Evolutionary conservation across 371 early-diverging fungal species (phyloP).

Genomic region (Mycotypha africana): DNA sequence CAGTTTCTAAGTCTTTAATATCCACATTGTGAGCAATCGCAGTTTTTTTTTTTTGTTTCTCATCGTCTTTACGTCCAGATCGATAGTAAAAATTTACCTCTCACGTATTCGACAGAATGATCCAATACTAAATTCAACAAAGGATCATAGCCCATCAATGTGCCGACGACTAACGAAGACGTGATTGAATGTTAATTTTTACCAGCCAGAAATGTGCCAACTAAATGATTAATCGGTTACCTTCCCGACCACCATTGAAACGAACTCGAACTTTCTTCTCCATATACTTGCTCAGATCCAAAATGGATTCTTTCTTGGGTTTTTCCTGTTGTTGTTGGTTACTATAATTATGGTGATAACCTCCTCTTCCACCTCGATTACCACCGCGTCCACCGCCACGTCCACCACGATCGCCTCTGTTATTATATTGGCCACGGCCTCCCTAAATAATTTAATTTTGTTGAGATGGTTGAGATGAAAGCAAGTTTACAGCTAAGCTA

Average conservation of each 20-base stretch:
- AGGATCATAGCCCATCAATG: conserved; percentile 90
- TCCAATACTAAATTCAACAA: conserved; percentile 92
- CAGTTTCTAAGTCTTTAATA: conserved; percentile 1
- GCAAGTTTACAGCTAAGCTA: no score
- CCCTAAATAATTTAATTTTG: no score
- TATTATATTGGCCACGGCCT: conserved; percentile 21
- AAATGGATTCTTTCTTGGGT: conserved; percentile 82
- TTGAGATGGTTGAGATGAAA: no score
- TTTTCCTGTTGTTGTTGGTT: conserved; percentile 46
- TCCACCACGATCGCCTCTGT: no score
- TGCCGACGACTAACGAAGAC: conserved; percentile 89
- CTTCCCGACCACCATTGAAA: conserved; percentile 94
- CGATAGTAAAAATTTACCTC: conserved; percentile 46
- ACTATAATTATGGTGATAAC: conserved; percentile 41
- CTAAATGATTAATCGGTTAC: no score
- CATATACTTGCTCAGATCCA: conserved; percentile 89
- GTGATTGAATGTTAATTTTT: neutral
- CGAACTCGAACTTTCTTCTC: conserved; percentile 89
- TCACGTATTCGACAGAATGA: conserved; percentile 76
- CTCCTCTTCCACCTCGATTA: conserved; percentile 47
- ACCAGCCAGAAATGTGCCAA: no score
- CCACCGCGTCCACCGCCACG: conserved; percentile 51
- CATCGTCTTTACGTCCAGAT: neutral
- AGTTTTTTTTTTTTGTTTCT: neutral
- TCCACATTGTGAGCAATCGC: neutral